Percentiles rank a stretch among this genome's conserved stretches.
Conservation (phyloP, 768 basidiomycete species). For the Tricholoma furcatifolium region DNA sequence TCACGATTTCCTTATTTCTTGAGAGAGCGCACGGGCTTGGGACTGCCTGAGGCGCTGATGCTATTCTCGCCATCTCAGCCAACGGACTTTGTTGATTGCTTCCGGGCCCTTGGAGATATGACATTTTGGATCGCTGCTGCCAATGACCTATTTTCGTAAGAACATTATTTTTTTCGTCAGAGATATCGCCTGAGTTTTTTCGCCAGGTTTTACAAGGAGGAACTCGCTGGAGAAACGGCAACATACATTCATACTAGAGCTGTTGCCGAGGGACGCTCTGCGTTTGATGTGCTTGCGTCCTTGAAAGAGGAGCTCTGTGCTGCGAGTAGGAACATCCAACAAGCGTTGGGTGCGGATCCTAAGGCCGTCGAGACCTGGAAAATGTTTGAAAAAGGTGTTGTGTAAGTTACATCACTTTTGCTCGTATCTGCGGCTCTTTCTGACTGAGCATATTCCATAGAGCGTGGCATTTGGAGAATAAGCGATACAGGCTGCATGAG, state of each 20-base stretch:
- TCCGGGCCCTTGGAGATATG: constrained; percentile 9
- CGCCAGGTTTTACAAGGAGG: too few species aligned
- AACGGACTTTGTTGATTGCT: not conserved
- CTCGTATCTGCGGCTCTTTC: too few species aligned
- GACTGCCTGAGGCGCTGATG: constrained; percentile 5
- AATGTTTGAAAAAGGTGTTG: too few species aligned
- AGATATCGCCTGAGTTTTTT: not conserved
- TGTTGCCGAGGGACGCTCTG: constrained; percentile 4
- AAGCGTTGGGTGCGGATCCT: not conserved
- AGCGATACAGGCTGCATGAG: too few species aligned
- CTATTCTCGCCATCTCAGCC: constrained; percentile 3
- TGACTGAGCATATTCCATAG: too few species aligned
- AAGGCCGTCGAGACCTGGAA: constrained; percentile 7
- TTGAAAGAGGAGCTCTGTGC: constrained; percentile 19
- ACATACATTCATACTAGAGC: constrained; percentile 15
- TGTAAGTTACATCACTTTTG: too few species aligned
- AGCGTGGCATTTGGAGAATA: too few species aligned
- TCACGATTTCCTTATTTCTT: too few species aligned
- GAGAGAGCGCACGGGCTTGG: too few species aligned
- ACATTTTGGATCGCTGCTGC: too few species aligned
- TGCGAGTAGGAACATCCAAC: constrained; percentile 5
- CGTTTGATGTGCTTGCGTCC: constrained; percentile 5
- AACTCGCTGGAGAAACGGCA: constrained; percentile 17
- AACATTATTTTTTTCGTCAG: not conserved
- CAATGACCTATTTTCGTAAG: constrained; percentile 9